A percentile compares a stretch with the other conserved stretches of the same genome.
Evolutionary conservation across 2,329 filamentous ascomycete genomes (phyloP).

Genomic region (Pestalotiopsis fici): DNA sequence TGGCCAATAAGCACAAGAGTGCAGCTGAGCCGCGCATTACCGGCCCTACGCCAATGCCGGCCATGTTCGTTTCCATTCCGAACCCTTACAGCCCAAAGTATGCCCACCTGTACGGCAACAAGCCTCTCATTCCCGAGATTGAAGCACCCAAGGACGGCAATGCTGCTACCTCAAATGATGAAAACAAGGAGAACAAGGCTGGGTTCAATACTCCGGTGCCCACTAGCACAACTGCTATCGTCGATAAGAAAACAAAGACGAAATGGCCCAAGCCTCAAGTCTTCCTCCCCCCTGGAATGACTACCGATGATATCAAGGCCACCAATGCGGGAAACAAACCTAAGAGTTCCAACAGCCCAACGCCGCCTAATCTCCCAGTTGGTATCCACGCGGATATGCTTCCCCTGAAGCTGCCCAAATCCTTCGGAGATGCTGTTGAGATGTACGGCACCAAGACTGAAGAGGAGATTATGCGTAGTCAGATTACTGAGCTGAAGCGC

Average conservation of each 20-base stretch:
- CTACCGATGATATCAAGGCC: conserved; percentile 1
- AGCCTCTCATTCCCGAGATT: conserved; percentile 15
- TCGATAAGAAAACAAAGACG: background rate
- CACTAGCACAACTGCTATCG: background rate
- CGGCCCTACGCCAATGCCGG: conserved; percentile 26
- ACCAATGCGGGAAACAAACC: background rate
- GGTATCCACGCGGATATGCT: background rate
- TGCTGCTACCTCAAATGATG: background rate
- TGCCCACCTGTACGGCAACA: conserved; percentile 24
- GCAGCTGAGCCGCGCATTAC: conserved; percentile 23
- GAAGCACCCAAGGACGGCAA: conserved; percentile 23
- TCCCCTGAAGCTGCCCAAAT: conserved; percentile 26
- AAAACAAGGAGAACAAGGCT: background rate
- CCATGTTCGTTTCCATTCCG: conserved; percentile 25
- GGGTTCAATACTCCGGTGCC: background rate
- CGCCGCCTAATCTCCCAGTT: conserved; percentile 6
- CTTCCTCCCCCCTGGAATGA: background rate
- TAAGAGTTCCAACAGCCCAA: conserved; percentile 28
- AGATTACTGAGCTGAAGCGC: conserved; percentile 66
- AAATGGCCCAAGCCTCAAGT: background rate
- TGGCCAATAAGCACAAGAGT: conserved; percentile 26
- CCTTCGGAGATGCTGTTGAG: conserved; percentile 27
- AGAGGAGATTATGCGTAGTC: conserved; percentile 21
- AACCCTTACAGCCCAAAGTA: conserved; percentile 34
- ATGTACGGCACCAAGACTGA: conserved; percentile 38